Conservation (phyloP, 768 basidiomycete genomes). For the Boletus sensibilis region DNA sequence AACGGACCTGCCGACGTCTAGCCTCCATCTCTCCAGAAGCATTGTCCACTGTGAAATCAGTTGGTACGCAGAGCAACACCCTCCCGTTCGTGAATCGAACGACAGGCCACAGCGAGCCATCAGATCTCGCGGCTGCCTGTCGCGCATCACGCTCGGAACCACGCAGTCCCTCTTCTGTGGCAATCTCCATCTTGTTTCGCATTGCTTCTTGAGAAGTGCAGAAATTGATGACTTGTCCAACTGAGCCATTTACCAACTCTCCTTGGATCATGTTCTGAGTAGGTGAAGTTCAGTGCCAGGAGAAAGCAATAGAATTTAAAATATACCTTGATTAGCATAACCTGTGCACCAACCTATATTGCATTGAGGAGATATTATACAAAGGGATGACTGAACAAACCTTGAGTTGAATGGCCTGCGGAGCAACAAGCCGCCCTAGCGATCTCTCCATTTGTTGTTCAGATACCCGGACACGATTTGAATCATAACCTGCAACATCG, state of each 20-base stretch:
- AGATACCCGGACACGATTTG: conserved; percentile 38
- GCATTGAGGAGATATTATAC: conserved; percentile 2
- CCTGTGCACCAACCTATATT: conserved; percentile 72
- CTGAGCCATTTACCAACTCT: conserved; percentile 65
- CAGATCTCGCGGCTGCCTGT: conserved; percentile 17
- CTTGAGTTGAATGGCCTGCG: conserved; percentile 46
- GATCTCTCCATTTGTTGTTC: conserved; percentile 41
- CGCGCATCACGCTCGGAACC: conserved; percentile 28
- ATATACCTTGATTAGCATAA: conserved; percentile 73
- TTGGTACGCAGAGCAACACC: conserved; percentile 48
- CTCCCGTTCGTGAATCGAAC: conserved; percentile 55
- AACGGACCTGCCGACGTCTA: conserved; percentile 51
- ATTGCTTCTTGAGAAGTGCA: conserved; percentile 43
- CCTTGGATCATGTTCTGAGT: conserved; percentile 68
- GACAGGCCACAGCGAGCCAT: conserved; percentile 52
- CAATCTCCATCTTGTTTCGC: conserved; percentile 37
- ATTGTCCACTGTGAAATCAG: conserved; percentile 64
- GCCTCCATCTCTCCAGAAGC: conserved; percentile 60
- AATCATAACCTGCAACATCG: conserved; percentile 48
- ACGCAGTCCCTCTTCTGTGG: conserved; percentile 34
- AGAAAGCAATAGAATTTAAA: not conserved
- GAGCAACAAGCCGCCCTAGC: conserved; percentile 63
- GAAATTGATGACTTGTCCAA: conserved; percentile 56
- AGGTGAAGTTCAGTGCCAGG: not conserved
- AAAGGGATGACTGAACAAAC: conserved; percentile 27